These are phyloP conservation scores for Ulmus americana DNA, from an alignment of 331 rosid species.

Conservation along the genomic window DNA sequence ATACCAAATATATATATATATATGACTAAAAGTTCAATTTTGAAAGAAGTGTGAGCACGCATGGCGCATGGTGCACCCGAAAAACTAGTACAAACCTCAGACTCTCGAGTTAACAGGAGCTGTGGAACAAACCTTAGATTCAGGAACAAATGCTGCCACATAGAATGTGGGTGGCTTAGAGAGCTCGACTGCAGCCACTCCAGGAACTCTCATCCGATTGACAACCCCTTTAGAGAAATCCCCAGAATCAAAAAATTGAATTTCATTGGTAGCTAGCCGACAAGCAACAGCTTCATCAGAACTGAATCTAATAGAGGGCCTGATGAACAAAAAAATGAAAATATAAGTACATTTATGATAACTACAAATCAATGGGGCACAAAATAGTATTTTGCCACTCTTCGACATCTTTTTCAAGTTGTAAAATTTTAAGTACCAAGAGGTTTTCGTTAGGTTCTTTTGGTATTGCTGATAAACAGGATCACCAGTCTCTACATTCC, in stretches of 20 bases:
- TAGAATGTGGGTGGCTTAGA: slow-evolving; percentile 68
- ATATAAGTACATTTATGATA: slow-evolving; percentile 1
- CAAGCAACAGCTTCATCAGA: slow-evolving; percentile 70
- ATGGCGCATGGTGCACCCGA: not conserved
- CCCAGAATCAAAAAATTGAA: slow-evolving; percentile 63
- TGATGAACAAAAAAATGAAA: slow-evolving; percentile 20
- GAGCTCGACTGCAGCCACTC: slow-evolving; percentile 72
- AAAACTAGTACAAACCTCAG: not conserved
- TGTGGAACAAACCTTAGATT: slow-evolving; percentile 57
- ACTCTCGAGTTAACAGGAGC: not conserved
- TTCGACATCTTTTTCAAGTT: not conserved
- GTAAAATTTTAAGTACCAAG: slow-evolving; percentile 41
- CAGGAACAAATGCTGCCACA: slow-evolving; percentile 85
- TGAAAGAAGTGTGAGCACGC: not conserved
- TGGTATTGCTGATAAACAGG: slow-evolving; percentile 59
- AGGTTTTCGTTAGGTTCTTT: slow-evolving; percentile 61
- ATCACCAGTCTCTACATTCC: slow-evolving; percentile 60
- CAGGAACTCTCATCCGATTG: slow-evolving; percentile 57
- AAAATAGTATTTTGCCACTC: not conserved
- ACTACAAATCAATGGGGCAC: not conserved
- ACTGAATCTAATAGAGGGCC: slow-evolving; percentile 84
- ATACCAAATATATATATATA: no score
- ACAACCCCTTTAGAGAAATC: slow-evolving; percentile 68
- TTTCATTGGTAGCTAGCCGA: slow-evolving; percentile 76
- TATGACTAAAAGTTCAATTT: not conserved